Evolutionary conservation across 805 yeast species (phyloP), one percentile per base, ranked within the genome.

Genomic region (Saccharomycopsis fermentans): DNA sequence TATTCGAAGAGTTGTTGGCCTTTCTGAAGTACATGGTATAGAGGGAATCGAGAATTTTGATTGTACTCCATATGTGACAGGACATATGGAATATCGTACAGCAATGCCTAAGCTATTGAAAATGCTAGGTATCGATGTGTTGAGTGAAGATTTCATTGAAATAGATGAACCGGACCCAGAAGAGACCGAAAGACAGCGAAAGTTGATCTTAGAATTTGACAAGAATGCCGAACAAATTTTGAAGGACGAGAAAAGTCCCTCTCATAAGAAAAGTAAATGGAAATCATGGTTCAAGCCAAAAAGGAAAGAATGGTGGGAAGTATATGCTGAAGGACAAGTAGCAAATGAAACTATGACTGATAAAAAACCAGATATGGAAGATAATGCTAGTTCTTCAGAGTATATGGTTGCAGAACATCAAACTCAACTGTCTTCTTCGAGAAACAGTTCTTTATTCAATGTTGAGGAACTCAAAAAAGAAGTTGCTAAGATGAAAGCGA

Each of bases 61-160:
- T 67, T 89, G 96, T 66, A 87, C 98, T 0, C 90, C 84, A 19
- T 66, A 77, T 56, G 96, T 92, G 3, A 90, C 87, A 61, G 99
- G 99, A 1, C 99, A 94, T 73, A 89, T 94, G 97, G 90, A 87
- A n/a, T 94, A 94, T 72, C 86, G 99, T 73, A 86, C 86, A 62
- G 90, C 90, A 12, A 90, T 94, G 80, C 99, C 99, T 1, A 82
- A 81, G 65, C 76, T 94, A 51, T 69, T 94, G 63, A 79, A 80
- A 62, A 71, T 73, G 55, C 65, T 88, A 47, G 91, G 87, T 3
- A 86, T 95, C 83, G 86, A 87, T 58, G 90, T 94, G 4, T 69
- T 90, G 48, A 81, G 86, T 62, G 99, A 94, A 60, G 96, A 91
- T 69, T 94, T 94, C 68, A 85, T 87, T 19, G 99, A 94, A 70